Evolutionary conservation across 805 yeast species (phyloP).

Genomic region (Suhomyces pyralidae): DNA sequence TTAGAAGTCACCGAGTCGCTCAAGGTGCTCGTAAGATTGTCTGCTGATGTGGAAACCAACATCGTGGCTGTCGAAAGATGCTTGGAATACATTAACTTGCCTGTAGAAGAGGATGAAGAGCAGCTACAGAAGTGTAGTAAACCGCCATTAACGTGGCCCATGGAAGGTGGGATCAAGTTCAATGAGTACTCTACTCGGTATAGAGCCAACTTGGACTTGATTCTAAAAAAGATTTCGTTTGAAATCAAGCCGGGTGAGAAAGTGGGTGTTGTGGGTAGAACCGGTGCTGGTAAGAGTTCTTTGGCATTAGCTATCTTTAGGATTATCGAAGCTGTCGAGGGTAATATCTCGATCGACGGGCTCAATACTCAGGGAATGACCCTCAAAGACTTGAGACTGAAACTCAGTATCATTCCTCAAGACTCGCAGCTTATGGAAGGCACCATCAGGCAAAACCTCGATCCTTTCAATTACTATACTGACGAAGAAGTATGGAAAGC

Average conservation of each 20-base stretch:
- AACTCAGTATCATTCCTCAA: constrained; percentile 25
- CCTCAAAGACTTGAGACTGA: constrained; percentile 20
- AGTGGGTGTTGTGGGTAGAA: constrained; percentile 25
- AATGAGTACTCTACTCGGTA: constrained; percentile 24
- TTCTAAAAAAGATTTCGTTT: constrained; percentile 14
- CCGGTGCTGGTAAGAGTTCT: constrained; percentile 28
- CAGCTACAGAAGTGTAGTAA: constrained; percentile 80
- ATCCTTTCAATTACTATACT: constrained; percentile 21
- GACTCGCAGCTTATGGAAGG: constrained; percentile 27
- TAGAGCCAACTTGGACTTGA: constrained; percentile 19
- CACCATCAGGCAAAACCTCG: constrained; percentile 22
- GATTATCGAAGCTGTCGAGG: constrained; percentile 18
- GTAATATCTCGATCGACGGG: constrained; percentile 18
- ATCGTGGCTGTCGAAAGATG: constrained; percentile 70
- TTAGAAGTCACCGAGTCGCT: constrained; percentile 54
- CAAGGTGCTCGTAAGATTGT: constrained; percentile 54
- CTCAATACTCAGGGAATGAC: constrained; percentile 13
- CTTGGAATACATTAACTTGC: constrained; percentile 52
- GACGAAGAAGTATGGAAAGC: constrained; percentile 23
- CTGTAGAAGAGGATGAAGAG: constrained; percentile 44
- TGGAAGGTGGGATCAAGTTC: constrained; percentile 63
- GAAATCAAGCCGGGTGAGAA: constrained; percentile 20
- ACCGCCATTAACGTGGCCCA: constrained; percentile 68
- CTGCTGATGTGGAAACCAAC: constrained; percentile 64
- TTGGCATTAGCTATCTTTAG: constrained; percentile 24